Base-by-base conservation (phyloP, 1,139 yeast genomes). In the Scheffersomyces quercinus region DNA sequence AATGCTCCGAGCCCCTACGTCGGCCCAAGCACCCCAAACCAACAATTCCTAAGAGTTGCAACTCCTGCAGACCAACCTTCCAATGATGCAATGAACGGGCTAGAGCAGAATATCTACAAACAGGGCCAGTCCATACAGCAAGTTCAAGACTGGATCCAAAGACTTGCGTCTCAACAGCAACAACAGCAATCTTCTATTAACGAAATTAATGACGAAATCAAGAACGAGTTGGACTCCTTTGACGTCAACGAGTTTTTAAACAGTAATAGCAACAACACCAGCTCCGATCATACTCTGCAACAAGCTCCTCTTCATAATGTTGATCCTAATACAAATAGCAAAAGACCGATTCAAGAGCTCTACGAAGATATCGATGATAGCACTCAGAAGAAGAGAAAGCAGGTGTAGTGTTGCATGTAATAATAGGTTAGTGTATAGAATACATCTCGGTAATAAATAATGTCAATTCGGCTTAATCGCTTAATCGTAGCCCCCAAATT, bases 121-220 rank as follows among this genome's bases (percentile, higher is more conserved):
- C 83, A 80, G 49, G 83, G 81, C 9, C 77, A 75, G 47, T 74
- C 82, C 3, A 71, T 81, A 42, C 79, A 72, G 57, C 83, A 79
- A 53, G 81, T 79, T 1, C 81, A 79, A 54, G 84, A 81, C 50
- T 79, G 83, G 83, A 70, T 80, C 38, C 79, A 68, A 45, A 75
- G 68, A 43, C 58, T 76, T 39, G 70, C 75, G 1, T 59, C 55
- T 37, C 73, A 69, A 42, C 76, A 68, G 40, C 65, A 67, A 38
- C 67, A 64, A 31, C 65, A 64, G 32, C 69, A 64, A 15, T 46
- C 48, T 4, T 44, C 52, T 10, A 51, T 49, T 29, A 44, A 51
- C 39, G 54, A 51, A 34, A 44, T 51, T 32, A 46, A 45, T 16
- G 52, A 49, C 12, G 52, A 48, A 13, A 20, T 43, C 26, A 45